Conservation (phyloP, 768 basidiomycete species). For the Mycena galericulata region DNA sequence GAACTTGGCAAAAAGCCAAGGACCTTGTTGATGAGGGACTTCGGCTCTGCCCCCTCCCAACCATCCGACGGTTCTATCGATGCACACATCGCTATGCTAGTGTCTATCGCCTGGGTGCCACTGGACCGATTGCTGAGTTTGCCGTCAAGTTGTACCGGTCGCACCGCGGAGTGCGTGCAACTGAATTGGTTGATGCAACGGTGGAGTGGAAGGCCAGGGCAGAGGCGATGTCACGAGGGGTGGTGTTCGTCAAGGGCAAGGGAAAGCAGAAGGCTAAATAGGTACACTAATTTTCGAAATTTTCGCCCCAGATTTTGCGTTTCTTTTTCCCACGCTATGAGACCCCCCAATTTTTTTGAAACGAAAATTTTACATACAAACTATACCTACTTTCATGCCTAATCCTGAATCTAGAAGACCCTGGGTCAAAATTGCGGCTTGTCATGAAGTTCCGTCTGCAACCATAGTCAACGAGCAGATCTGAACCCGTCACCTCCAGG, state of each 20-base stretch:
- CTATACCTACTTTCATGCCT: conserved; percentile 6
- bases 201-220: background rate
- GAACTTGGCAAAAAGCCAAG: too few species aligned
- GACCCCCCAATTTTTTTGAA: background rate
- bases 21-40: too few species aligned
- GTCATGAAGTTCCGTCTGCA: background rate
- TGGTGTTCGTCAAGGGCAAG: background rate
- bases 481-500: background rate
- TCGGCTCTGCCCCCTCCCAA: too few species aligned
- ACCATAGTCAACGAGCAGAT: conserved; percentile 5
- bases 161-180: too few species aligned
- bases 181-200: background rate
- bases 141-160: too few species aligned
- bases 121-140: too few species aligned
- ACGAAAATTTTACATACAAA: background rate
- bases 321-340: background rate
- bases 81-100: too few species aligned
- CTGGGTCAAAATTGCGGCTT: background rate
- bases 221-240: background rate
- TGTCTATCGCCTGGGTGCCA: too few species aligned
- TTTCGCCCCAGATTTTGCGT: background rate
- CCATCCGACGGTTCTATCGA: too few species aligned
- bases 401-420: background rate
- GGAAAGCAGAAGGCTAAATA: too few species aligned
- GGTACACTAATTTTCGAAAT: too few species aligned